A percentile compares a stretch with the other conserved stretches of the same genome.
These are phyloP conservation scores for Castanea mollissima DNA, from an alignment of 306 rosid genomes.

Conservation along the genomic window DNA sequence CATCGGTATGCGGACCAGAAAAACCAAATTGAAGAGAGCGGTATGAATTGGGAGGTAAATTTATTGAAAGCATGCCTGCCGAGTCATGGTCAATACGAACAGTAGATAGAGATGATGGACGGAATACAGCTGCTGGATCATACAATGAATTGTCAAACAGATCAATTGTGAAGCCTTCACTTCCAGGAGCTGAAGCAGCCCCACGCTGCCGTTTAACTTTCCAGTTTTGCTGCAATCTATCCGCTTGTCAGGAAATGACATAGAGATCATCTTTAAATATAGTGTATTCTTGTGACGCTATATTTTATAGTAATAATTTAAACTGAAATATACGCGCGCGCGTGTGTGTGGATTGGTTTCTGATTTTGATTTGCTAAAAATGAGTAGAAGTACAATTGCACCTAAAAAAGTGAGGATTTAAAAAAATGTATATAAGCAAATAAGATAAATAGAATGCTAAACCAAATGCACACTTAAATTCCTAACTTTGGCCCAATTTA, in stretches of 20 bases:
- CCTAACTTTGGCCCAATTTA: too few relatives aligned
- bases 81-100: slow-evolving; percentile 78
- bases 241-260: slow-evolving; percentile 36
- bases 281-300: not conserved
- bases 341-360: too few relatives aligned
- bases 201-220: slow-evolving; percentile 90
- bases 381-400: too few relatives aligned
- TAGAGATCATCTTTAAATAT: slow-evolving; percentile 6
- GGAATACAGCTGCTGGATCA: slow-evolving; percentile 59
- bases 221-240: slow-evolving; percentile 98
- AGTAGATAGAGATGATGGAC: slow-evolving; percentile 59
- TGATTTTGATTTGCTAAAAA: too few relatives aligned
- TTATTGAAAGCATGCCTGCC: slow-evolving; percentile 87
- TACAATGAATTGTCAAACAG: slow-evolving; percentile 72
- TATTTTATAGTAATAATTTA: not conserved
- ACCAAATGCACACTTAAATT: too few relatives aligned
- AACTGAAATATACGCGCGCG: too few relatives aligned
- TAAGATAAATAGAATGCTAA: too few relatives aligned
- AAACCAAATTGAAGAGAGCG: slow-evolving; percentile 76
- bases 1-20: slow-evolving; percentile 40
- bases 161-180: slow-evolving; percentile 93
- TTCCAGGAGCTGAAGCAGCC: slow-evolving; percentile 73
- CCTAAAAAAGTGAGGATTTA: too few relatives aligned
- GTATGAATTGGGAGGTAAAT: slow-evolving; percentile 62
- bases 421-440: too few relatives aligned